Evolutionary conservation across 129 eudicot species (phyloP), one percentile per base, ranked within the genome.

Genomic region (Erigeron canadensis): DNA sequence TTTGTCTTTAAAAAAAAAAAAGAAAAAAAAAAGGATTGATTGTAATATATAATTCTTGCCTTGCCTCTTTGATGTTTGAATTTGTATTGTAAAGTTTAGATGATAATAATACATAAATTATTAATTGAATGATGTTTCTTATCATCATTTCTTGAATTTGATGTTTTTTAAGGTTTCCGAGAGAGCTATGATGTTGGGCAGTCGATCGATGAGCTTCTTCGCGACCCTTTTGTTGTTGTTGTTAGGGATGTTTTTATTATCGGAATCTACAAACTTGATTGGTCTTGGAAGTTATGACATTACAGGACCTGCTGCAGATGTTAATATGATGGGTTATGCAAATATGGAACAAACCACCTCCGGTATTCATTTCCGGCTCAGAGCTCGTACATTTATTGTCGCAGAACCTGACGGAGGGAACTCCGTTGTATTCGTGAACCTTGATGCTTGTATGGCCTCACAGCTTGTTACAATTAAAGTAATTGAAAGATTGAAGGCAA

Each of bases 391-490:
- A 0, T 85, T 81, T 73, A 85, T 81, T 61, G 84, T 78, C 4
- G 74, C 89, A 34, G 82, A 85, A 64, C 84, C 86, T 51, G 70
- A 81, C n/a, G n/a, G n/a, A 28, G 86, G 79, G 53, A 78, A 62
- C 1, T 76, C 79, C 6, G 50, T 86, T 46, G 86, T 81, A 12
- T 95, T 95, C 84, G 97, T 95, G 22, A 95, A 95, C 75, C 89
- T 95, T 15, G 99, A 95, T 88, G 99, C 97, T 47, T 95, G 99
- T 78, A 95, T 95, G 99, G 99, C 89, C 54, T 95, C 99, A n/a
- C 97, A 95, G 23, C 74, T 95, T 71, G 97, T 95, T 72, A 95
- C 99, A 10, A 69, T 95, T 10, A 95, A 90, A 81, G 96, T 95
- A 2, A 78, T 95, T 7, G 97, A 95, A 84, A 85, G 97, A 63